phyloP scores from a whole-genome alignment of 768 basidiomycete species.

The Collybia mongolica region DNA sequence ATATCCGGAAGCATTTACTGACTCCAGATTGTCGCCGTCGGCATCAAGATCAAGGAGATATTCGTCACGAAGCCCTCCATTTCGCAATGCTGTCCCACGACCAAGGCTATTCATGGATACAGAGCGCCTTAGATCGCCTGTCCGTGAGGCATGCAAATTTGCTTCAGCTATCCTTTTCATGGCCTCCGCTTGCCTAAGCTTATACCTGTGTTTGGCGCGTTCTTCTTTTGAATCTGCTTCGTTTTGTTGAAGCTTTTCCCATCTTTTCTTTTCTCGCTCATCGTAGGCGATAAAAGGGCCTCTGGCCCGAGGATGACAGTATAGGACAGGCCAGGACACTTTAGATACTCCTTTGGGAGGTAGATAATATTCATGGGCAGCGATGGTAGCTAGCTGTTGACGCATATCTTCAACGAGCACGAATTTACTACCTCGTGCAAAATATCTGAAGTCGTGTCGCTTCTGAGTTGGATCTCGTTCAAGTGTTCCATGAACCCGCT shows the following conservation, averaged over 20 bases:
- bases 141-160: slow-evolving; percentile 23
- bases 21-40: slow-evolving; percentile 47
- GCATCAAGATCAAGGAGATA: slow-evolving; percentile 37
- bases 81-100: slow-evolving; percentile 42
- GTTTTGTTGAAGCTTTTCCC: slow-evolving; percentile 54
- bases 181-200: slow-evolving; percentile 29
- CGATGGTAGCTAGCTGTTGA: slow-evolving; percentile 81
- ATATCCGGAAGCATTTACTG: slow-evolving; percentile 70
- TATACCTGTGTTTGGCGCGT: slow-evolving; percentile 30
- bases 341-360: slow-evolving; percentile 50
- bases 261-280: slow-evolving; percentile 66
- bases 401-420: slow-evolving; percentile 90
- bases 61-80: slow-evolving; percentile 17
- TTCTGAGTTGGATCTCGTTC: slow-evolving; percentile 92
- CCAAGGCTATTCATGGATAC: slow-evolving; percentile 79
- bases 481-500: slow-evolving; percentile 80
- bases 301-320: slow-evolving; percentile 72
- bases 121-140: slow-evolving; percentile 65
- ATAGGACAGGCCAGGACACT: slow-evolving; percentile 79
- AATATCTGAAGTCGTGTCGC: slow-evolving; percentile 87
- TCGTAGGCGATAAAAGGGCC: slow-evolving; percentile 78
- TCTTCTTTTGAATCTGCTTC: slow-evolving; percentile 45
- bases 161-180: slow-evolving; percentile 39
- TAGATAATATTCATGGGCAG: slow-evolving; percentile 76
- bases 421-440: slow-evolving; percentile 71